Conservation (phyloP, 768 basidiomycete genomes). For the Lepiota brunneoincarnata region DNA sequence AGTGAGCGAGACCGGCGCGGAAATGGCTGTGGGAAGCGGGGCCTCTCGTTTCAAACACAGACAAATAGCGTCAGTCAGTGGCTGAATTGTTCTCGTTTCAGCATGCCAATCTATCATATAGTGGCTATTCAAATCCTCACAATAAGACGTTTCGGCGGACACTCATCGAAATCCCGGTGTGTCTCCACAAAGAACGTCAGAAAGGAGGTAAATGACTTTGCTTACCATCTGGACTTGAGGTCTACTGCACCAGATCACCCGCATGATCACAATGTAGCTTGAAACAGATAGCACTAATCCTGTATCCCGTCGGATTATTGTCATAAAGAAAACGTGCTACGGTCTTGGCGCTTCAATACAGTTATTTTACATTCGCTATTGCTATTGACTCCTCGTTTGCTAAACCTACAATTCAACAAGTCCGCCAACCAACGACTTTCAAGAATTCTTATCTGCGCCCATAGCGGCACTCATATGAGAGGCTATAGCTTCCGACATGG, state of each 20-base stretch:
- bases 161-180: background rate
- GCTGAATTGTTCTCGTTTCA: background rate
- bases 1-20: no score
- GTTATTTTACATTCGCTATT: no score
- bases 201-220: background rate
- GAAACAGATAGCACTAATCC: no score
- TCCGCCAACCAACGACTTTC: background rate
- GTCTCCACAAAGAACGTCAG: background rate
- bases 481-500: slow-evolving; percentile 35
- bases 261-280: background rate
- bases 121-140: background rate
- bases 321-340: no score
- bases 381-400: background rate
- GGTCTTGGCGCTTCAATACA: no score
- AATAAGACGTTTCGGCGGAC: slow-evolving; percentile 1
- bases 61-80: no score
- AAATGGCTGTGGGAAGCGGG: no score
- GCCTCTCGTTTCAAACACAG: no score
- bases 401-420: background rate
- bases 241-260: no score
- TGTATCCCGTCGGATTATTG: no score
- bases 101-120: background rate
- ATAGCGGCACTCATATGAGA: slow-evolving; percentile 23
- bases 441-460: background rate
- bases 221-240: no score